Evolutionary conservation across 345 rosid species (phyloP), one percentile per base, ranked within the genome.

Genomic region (Arabidopsis thaliana): DNA sequence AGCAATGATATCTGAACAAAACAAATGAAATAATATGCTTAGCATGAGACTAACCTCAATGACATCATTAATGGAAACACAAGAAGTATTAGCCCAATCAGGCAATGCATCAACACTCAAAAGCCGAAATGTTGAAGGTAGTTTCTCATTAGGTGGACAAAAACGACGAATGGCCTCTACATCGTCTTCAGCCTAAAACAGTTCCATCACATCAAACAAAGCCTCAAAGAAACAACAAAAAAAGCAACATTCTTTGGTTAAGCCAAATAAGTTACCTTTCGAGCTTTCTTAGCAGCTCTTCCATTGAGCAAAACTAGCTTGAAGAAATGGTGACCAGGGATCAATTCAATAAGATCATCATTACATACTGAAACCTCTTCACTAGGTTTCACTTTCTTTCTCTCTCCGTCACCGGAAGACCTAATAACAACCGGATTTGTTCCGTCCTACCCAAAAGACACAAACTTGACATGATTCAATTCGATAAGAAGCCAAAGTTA

Each of bases 21-120:
- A 66, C 20, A n/a, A 3, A 13, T 28, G 1, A 32, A 49, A 34
- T 11, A 57, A 45, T 8, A 37, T 4, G 32, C 42, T 68, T 59
- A 22, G 46, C 73, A 50, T 16, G 46, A 63, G 45, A 70, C 67
- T 48, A 64, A 77, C 80, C 99, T 92, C 86, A 79, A 94, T 75
- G 52, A 92, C 93, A 85, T 94, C 97, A 46, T 46, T 79, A 59
- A 94, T 87, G 58, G 98, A 91, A 87, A 91, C 92, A 79, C 83
- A 84, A 57, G 88, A 86, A 12, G 98, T 85, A 80, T 94, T 94
- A 16, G 97, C 97, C 97, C 98, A 91, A 4, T 82, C 60, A 1
- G 98, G 98, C 57, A 94, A 84, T 25, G 82, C 96, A 79, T 84
- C 79, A 55, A 94, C 97, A 71, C 32, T 77, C 85, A 94, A 66